Conservation (phyloP, 495 filamentous ascomycete species). For the Neurospora sp. region DNA sequence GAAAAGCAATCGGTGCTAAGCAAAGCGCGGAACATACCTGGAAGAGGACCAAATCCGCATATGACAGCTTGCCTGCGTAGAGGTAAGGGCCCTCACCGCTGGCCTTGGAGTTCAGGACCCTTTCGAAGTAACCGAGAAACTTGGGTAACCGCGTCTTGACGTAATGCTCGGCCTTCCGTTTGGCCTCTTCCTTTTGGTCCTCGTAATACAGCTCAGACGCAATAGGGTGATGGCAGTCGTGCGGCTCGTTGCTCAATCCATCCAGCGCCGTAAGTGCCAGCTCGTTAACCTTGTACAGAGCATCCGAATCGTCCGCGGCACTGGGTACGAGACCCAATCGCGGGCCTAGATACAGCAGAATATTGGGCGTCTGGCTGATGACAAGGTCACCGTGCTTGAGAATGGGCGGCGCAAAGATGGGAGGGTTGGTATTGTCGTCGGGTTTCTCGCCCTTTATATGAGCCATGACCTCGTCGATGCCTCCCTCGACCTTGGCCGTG, state of each 20-base stretch:
- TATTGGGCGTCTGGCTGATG: constrained; percentile 55
- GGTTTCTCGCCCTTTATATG: constrained; percentile 24
- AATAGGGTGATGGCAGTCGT: constrained; percentile 60
- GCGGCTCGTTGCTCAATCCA: constrained; percentile 50
- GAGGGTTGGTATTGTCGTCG: constrained; percentile 42
- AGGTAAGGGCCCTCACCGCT: constrained; percentile 47
- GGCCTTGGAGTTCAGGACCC: constrained; percentile 45
- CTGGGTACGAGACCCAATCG: constrained; percentile 40
- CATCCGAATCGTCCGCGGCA: constrained; percentile 31
- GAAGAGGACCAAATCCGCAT: constrained; percentile 60
- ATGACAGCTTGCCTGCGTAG: constrained; percentile 47
- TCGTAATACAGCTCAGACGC: constrained; percentile 48
- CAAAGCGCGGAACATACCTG: constrained; percentile 32
- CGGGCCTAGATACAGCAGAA: constrained; percentile 50
- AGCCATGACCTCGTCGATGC: constrained; percentile 25
- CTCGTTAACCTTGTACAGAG: constrained; percentile 40
- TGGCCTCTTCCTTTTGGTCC: constrained; percentile 53
- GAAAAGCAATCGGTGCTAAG: background rate
- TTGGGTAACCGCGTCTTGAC: constrained; percentile 51
- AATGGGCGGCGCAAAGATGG: constrained; percentile 50
- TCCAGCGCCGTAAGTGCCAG: constrained; percentile 59
- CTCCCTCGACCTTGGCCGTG: constrained; percentile 32
- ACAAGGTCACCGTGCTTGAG: constrained; percentile 47
- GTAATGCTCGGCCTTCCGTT: constrained; percentile 40
- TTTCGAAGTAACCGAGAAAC: constrained; percentile 54